A percentile compares a stretch with the other conserved stretches of the same genome.
Conservation (phyloP, 768 basidiomycete species). For the Leccinum ochraceum region DNA sequence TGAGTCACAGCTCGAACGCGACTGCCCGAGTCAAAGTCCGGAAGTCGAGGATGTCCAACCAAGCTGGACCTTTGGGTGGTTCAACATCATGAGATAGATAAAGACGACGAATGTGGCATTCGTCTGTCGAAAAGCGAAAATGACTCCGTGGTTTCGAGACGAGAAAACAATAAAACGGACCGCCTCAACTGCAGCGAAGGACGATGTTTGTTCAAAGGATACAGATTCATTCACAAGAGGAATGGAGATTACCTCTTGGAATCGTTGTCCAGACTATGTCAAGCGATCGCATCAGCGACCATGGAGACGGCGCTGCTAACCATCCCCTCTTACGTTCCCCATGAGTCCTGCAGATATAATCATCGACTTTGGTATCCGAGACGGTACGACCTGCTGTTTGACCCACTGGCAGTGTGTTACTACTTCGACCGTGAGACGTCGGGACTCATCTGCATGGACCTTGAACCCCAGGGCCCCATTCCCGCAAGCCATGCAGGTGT, state of each 20-base stretch:
- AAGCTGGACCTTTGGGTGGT: background rate
- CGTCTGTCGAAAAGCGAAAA: background rate
- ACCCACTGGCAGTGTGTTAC: background rate
- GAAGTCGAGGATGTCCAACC: background rate
- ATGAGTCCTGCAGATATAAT: background rate
- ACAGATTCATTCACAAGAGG: background rate
- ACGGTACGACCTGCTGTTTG: background rate
- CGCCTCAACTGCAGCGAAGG: background rate
- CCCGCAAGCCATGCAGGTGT: too few relatives aligned
- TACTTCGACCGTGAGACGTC: too few relatives aligned
- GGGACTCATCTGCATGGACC: too few relatives aligned
- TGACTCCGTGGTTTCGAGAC: background rate
- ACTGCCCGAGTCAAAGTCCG: background rate
- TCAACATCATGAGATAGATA: background rate
- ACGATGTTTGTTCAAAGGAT: background rate
- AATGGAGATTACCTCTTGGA: constrained; percentile 12
- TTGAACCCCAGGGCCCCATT: too few relatives aligned
- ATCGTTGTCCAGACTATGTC: background rate
- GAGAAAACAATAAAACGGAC: background rate
- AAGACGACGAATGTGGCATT: background rate
- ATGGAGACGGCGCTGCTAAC: background rate
- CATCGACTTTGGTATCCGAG: background rate
- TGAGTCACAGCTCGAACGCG: too few relatives aligned
- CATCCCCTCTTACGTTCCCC: background rate
- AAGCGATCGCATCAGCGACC: background rate